Conservation (phyloP, 352 stramenopile genomes). For the Phytophthora brassicae region DNA sequence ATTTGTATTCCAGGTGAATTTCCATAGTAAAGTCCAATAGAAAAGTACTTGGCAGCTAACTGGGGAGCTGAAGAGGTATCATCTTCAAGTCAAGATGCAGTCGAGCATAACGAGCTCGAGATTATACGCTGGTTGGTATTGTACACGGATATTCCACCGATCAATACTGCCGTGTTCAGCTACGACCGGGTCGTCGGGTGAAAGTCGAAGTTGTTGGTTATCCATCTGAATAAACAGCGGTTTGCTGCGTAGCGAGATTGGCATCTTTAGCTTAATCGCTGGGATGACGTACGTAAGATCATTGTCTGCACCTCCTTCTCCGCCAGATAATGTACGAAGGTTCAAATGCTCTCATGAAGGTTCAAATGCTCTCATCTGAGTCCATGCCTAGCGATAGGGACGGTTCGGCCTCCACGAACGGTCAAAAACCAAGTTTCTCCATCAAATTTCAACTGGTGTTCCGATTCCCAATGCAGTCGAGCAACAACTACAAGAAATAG, state of each 20-base stretch:
- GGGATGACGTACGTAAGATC: constrained; percentile 38
- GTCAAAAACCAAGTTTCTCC: constrained; percentile 47
- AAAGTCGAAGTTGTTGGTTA: constrained; percentile 41
- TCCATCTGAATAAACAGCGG: constrained; percentile 41
- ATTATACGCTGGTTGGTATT: constrained; percentile 44
- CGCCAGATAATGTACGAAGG: constrained; percentile 29
- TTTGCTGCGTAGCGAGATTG: constrained; percentile 13
- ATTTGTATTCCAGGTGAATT: too few species aligned
- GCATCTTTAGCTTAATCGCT: constrained; percentile 41
- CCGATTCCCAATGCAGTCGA: constrained; percentile 41
- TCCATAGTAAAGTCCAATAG: too few species aligned
- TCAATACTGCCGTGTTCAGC: constrained; percentile 27
- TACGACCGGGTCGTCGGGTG: constrained; percentile 35
- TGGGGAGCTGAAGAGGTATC: too few species aligned
- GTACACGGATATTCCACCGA: constrained; percentile 41
- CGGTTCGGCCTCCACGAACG: constrained; percentile 26
- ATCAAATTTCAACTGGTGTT: constrained; percentile 36
- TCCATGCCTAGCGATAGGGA: constrained; percentile 13
- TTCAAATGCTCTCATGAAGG: constrained; percentile 16
- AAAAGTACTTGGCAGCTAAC: too few species aligned
- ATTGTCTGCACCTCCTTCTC: constrained; percentile 42
- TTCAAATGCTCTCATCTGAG: background rate
- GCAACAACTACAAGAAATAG: constrained; percentile 48
- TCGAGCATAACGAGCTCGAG: constrained; percentile 41
- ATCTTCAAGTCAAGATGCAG: constrained; percentile 28